Percentiles rank a stretch among this genome's conserved stretches.
phyloP scores from a whole-genome alignment of 2,329 filamentous ascomycete species.

The Fusarium temperatum region DNA sequence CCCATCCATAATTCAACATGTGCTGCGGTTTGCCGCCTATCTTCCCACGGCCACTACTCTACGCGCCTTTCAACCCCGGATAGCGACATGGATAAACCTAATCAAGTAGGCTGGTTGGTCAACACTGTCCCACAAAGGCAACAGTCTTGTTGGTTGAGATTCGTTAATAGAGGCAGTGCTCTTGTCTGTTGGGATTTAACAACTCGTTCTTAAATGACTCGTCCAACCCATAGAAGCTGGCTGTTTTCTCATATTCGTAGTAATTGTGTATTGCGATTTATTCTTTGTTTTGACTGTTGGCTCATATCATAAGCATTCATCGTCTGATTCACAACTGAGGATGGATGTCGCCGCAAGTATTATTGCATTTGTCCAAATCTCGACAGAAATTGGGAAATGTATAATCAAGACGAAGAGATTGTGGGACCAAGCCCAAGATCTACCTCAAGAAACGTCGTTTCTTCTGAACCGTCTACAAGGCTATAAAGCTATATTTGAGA shows the following conservation, averaged over 20 bases:
- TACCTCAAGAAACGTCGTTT: slow-evolving; percentile 30
- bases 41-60: background rate
- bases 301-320: background rate
- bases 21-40: slow-evolving; percentile 19
- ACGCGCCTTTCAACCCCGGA: slow-evolving; percentile 15
- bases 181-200: background rate
- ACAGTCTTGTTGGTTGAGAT: slow-evolving; percentile 3
- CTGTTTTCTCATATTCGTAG: background rate
- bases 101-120: background rate
- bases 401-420: slow-evolving; percentile 33
- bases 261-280: background rate
- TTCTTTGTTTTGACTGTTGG: background rate
- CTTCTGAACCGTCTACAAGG: slow-evolving; percentile 33
- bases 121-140: background rate
- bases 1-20: background rate
- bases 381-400: slow-evolving; percentile 32
- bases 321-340: background rate
- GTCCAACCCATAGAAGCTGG: background rate
- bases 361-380: slow-evolving; percentile 39
- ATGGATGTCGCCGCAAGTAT: slow-evolving; percentile 36
- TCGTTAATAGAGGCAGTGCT: slow-evolving; percentile 13
- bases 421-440: slow-evolving; percentile 39
- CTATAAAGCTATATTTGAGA: slow-evolving; percentile 21
- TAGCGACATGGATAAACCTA: background rate
- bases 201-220: background rate